These are phyloP conservation scores for Cercospora sp. DNA, from an alignment of 2,329 filamentous ascomycete genomes.

Conservation along the genomic window DNA sequence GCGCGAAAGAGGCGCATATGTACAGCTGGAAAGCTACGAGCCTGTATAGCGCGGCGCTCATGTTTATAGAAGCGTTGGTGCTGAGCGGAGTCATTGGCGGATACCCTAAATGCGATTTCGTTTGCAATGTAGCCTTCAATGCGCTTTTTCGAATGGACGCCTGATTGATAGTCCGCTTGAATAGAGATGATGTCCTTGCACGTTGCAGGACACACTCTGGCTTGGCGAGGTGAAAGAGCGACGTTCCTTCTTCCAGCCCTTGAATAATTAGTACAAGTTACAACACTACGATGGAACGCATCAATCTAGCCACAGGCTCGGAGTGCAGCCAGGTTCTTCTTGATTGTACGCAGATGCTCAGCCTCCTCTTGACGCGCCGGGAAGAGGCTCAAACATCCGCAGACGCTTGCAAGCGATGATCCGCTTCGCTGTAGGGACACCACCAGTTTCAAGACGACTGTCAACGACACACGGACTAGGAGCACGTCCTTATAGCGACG, in stretches of 20 bases:
- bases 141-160: background rate
- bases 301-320: background rate
- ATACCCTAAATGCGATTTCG: conserved; percentile 7
- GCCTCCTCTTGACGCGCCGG: conserved; percentile 20
- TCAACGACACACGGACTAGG: background rate
- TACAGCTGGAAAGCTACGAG: conserved; percentile 44
- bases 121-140: background rate
- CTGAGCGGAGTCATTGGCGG: conserved; percentile 7
- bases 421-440: background rate
- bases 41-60: conserved; percentile 8
- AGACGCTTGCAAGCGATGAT: conserved; percentile 23
- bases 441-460: conserved; percentile 9
- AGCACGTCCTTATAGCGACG: background rate
- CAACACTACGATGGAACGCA: background rate
- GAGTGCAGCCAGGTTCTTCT: background rate
- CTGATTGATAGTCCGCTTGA: background rate
- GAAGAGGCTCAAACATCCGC: conserved; percentile 27
- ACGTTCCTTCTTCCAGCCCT: background rate
- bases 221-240: background rate
- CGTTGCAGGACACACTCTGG: background rate
- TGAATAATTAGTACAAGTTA: background rate
- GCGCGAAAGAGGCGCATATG: conserved; percentile 46
- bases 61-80: conserved; percentile 5
- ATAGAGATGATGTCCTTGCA: background rate
- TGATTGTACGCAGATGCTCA: conserved; percentile 5